phyloP scores from a whole-genome alignment of 2,329 filamentous ascomycete genomes.

The Didymella pinodella region DNA sequence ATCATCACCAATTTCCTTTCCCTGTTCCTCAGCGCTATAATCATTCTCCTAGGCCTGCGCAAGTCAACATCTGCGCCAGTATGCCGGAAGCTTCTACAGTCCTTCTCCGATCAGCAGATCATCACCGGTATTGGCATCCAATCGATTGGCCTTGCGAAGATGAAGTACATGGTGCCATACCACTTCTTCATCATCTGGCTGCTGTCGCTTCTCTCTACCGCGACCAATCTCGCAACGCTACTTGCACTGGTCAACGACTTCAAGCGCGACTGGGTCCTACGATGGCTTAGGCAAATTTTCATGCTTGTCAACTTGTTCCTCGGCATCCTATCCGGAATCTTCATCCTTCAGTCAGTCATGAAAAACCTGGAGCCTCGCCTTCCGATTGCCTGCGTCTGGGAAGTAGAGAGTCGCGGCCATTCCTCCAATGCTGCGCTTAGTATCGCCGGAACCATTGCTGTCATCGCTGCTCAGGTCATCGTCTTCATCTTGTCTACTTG shows the following conservation, averaged over 20 bases:
- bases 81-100: constrained; percentile 69
- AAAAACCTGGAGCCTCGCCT: constrained; percentile 62
- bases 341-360: constrained; percentile 64
- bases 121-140: constrained; percentile 74
- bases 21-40: constrained; percentile 62
- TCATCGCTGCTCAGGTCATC: constrained; percentile 66
- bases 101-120: constrained; percentile 73
- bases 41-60: constrained; percentile 64
- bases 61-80: constrained; percentile 60
- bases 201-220: constrained; percentile 69
- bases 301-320: constrained; percentile 72
- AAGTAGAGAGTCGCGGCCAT: constrained; percentile 50
- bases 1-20: constrained; percentile 69
- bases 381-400: constrained; percentile 69
- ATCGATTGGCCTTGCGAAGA: constrained; percentile 67
- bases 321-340: constrained; percentile 64
- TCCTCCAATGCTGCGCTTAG: constrained; percentile 57
- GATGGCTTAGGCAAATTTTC: constrained; percentile 70
- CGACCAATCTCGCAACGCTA: constrained; percentile 70
- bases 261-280: constrained; percentile 70
- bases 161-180: constrained; percentile 67
- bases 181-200: constrained; percentile 78
- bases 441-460: constrained; percentile 67
- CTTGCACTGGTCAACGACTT: constrained; percentile 72
- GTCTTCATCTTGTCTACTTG: constrained; percentile 68